These are phyloP conservation scores for Zoysia matrella DNA, from an alignment of 202 grass and related monocot species.

Conservation along the genomic window DNA sequence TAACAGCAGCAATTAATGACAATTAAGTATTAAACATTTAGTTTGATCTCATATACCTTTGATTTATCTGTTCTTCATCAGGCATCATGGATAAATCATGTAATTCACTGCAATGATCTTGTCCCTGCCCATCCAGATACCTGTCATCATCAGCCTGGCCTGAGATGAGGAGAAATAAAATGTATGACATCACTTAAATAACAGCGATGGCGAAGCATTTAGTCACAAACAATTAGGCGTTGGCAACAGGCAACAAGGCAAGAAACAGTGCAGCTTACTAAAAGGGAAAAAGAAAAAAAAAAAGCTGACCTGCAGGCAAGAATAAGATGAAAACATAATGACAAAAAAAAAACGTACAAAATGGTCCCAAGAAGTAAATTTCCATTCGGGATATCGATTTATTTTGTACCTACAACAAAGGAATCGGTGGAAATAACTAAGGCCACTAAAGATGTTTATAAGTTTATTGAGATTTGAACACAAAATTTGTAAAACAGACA, in stretches of 20 bases:
- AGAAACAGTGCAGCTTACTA: neutral
- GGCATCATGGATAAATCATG: conserved; percentile 33
- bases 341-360: conserved; percentile 2
- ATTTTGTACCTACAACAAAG: conserved; percentile 24
- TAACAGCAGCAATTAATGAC: conserved; percentile 36
- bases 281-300: conserved; percentile 1
- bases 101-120: conserved; percentile 36
- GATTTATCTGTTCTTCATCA: conserved; percentile 42
- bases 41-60: conserved; percentile 52
- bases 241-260: neutral
- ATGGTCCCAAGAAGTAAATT: conserved; percentile 7
- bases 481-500: conserved; percentile 5
- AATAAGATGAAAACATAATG: conserved; percentile 2
- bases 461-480: conserved; percentile 20
- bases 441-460: neutral
- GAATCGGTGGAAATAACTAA: conserved; percentile 26
- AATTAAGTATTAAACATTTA: conserved; percentile 31
- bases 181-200: conserved; percentile 23
- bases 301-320: neutral
- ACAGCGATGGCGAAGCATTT: neutral
- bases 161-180: conserved; percentile 44
- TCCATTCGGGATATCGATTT: conserved; percentile 8
- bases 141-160: conserved; percentile 32
- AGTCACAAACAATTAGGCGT: neutral
- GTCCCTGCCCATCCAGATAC: conserved; percentile 37